phyloP scores from a whole-genome alignment of 306 rosid genomes.

The Prunus salicina region DNA sequence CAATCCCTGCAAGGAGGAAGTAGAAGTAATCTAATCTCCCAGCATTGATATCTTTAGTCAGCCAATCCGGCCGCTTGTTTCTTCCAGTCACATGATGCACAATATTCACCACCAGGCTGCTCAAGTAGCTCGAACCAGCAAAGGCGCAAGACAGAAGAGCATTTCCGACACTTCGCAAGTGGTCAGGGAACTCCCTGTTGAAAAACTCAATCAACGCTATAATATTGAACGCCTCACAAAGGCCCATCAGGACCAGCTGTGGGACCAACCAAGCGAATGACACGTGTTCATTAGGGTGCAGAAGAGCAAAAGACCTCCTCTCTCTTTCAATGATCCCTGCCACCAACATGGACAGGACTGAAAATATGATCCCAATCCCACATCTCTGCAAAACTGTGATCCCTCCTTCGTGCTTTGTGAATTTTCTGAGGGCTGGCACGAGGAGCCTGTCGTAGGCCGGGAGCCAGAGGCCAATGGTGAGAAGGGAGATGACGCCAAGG shows the following conservation, averaged over 20 bases:
- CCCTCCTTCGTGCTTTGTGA: constrained; percentile 52
- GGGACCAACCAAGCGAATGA: constrained; percentile 61
- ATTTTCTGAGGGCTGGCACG: constrained; percentile 43
- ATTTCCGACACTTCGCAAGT: constrained; percentile 68
- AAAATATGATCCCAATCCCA: constrained; percentile 54
- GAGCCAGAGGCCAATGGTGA: constrained; percentile 46
- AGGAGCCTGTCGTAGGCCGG: constrained; percentile 55
- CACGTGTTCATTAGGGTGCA: constrained; percentile 36
- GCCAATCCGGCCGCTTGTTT: constrained; percentile 47
- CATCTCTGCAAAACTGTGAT: constrained; percentile 51
- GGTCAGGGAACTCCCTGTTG: constrained; percentile 61
- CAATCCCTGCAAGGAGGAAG: constrained; percentile 45
- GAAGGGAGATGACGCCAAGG: constrained; percentile 34
- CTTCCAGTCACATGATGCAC: constrained; percentile 43
- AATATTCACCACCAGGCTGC: constrained; percentile 31
- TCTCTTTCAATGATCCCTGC: constrained; percentile 49
- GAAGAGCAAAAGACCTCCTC: constrained; percentile 41
- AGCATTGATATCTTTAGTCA: constrained; percentile 52
- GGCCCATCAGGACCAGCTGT: constrained; percentile 52
- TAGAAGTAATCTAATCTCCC: constrained; percentile 78
- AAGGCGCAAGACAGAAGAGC: constrained; percentile 52
- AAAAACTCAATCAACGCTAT: constrained; percentile 66
- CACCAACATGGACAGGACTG: constrained; percentile 48
- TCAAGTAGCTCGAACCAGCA: constrained; percentile 56
- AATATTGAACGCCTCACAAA: constrained; percentile 56